Base-by-base conservation (phyloP, 768 basidiomycete species). In the Suillus tomentosus region DNA sequence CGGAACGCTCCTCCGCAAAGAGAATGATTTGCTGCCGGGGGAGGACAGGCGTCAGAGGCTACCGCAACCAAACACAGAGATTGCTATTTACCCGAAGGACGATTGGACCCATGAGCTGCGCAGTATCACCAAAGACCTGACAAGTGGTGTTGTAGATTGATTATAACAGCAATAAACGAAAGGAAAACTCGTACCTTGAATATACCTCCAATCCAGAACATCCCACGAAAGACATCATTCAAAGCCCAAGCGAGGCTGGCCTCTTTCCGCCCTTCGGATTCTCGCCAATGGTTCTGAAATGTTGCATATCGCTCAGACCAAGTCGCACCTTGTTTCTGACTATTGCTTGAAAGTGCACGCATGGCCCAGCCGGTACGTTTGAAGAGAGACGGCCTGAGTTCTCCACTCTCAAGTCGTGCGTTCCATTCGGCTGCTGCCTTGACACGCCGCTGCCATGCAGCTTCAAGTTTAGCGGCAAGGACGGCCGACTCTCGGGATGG, bases 151-250 rank as follows among this genome's bases (percentile, higher is more conserved):
- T 31, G 50, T 51, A 42, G 22, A 24, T 47, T 24, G 2, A 54
- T 48, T 2, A 27, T n/a, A 13, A 47, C 9, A 37, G 6, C 8
- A 9, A 11, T 39, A 36, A 50, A 54, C 5, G 24, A 10, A 34
- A 47, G 31, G 60, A 2, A 5, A 5, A 24, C 39, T 19, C 66
- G n/a, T 40, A 84, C 84, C 79, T 89, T 89, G 77, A 84, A 83
- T 39, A 77, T 69, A 19, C 88, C 89, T 3, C 83, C 88, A 47
- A 77, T 74, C 89, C 89, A 91, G 75, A 89, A 89, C 34, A 80
- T 77, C 40, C 72, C 71, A 14, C 83, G 85, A 63, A 90, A 78
- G 5, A 83, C 80, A 67, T 87, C 87, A 68, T 88, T 88, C 60
- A 90, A 69, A 14, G 87, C 84, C 80, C 84, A 84, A 5, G 81